Percentiles rank a stretch among this genome's conserved stretches.
Evolutionary conservation across 2,329 filamentous ascomycete species (phyloP).

Genomic region (Magnaporthales sp.): DNA sequence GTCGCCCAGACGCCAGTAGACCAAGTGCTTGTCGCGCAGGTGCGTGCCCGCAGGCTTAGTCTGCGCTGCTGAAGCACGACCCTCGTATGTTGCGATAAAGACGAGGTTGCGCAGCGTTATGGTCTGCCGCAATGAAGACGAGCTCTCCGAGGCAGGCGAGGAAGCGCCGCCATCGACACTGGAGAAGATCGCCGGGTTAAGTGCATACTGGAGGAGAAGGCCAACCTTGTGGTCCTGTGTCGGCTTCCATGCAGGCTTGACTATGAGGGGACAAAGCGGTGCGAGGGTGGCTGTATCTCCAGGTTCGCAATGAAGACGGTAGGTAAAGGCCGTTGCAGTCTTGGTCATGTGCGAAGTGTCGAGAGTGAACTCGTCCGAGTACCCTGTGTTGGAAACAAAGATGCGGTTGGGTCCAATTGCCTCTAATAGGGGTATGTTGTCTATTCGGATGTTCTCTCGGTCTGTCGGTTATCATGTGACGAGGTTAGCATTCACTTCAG

Average conservation of each 20-base stretch:
- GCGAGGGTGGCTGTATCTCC: slow-evolving; percentile 40
- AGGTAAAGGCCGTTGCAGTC: slow-evolving; percentile 80
- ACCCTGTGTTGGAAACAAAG: slow-evolving; percentile 63
- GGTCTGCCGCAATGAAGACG: slow-evolving; percentile 19
- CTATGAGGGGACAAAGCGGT: slow-evolving; percentile 60
- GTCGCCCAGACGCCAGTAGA: slow-evolving; percentile 76
- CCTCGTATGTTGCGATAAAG: slow-evolving; percentile 63
- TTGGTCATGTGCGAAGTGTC: slow-evolving; percentile 61
- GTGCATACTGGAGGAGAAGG: slow-evolving; percentile 72
- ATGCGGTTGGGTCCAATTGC: slow-evolving; percentile 90
- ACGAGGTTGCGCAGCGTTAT: slow-evolving; percentile 61
- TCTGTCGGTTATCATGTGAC: slow-evolving; percentile 23
- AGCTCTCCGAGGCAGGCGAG: neutral
- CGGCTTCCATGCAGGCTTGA: slow-evolving; percentile 74
- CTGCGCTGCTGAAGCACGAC: slow-evolving; percentile 58
- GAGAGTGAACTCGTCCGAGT: slow-evolving; percentile 71
- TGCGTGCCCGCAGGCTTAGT: slow-evolving; percentile 76
- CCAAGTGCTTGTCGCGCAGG: slow-evolving; percentile 63
- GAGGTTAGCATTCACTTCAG: slow-evolving; percentile 3
- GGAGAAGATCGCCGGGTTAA: slow-evolving; percentile 50
- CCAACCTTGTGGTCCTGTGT: slow-evolving; percentile 72
- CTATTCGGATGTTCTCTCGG: slow-evolving; percentile 66
- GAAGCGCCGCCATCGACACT: slow-evolving; percentile 28
- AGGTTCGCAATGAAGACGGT: slow-evolving; percentile 61
- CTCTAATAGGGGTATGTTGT: slow-evolving; percentile 82